A percentile compares a stretch with the other conserved stretches of the same genome.
These are phyloP conservation scores for Blepharisma undulans DNA, from an alignment of 169 alveolate species.

Conservation along the genomic window DNA sequence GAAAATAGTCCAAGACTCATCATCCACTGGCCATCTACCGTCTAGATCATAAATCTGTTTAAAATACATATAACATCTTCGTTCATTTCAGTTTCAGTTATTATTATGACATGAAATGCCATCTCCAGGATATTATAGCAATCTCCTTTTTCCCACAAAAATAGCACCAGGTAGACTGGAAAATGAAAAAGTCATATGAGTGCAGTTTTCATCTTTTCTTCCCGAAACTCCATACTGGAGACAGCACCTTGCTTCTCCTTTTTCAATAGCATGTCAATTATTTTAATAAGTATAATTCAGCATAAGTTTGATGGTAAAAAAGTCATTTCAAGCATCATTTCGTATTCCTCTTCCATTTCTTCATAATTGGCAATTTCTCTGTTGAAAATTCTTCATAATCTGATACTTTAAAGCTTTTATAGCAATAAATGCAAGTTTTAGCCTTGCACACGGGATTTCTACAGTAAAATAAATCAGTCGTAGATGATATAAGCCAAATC, in stretches of 20 bases:
- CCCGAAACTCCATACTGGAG: slow-evolving; percentile 36
- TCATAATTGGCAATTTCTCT: background rate
- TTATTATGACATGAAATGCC: slow-evolving; percentile 22
- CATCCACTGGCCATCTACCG: slow-evolving; percentile 43
- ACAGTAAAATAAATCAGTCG: slow-evolving; percentile 40
- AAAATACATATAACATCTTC: slow-evolving; percentile 45
- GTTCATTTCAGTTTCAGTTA: background rate
- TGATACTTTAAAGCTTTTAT: background rate
- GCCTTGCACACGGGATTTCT: background rate
- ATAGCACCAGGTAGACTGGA: slow-evolving; percentile 44
- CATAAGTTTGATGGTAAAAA: background rate
- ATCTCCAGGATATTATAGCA: background rate
- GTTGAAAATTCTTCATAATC: background rate
- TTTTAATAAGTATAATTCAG: background rate
- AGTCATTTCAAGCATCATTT: background rate
- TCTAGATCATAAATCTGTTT: slow-evolving; percentile 38
- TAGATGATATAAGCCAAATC: slow-evolving; percentile 19
- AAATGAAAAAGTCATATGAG: slow-evolving; percentile 41
- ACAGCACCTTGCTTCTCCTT: slow-evolving; percentile 11
- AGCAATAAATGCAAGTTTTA: slow-evolving; percentile 33
- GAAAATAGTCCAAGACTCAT: slow-evolving; percentile 9
- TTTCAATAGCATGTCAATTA: background rate
- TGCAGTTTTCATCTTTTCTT: slow-evolving; percentile 37
- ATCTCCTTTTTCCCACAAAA: slow-evolving; percentile 33
- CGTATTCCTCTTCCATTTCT: slow-evolving; percentile 26